Evolutionary conservation across 345 rosid genomes (phyloP).

Genomic region (Erucastrum elatum): DNA sequence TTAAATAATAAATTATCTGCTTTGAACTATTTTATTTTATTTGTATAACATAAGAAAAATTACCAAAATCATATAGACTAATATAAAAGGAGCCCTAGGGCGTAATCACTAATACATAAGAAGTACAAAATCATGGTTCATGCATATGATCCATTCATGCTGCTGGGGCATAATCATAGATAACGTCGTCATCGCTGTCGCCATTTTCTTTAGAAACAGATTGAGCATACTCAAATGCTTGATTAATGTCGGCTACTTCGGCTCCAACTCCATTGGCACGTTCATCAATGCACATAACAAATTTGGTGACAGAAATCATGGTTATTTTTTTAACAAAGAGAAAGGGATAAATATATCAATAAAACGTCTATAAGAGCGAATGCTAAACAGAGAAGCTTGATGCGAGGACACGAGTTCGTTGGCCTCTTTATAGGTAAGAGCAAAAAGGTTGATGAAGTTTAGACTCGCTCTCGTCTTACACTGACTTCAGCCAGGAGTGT

Average conservation of each 20-base stretch:
- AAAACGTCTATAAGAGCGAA: background rate
- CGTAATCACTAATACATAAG: background rate
- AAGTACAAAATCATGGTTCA: background rate
- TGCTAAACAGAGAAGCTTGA: background rate
- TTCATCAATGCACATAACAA: background rate
- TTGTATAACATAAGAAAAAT: background rate
- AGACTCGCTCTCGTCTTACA: background rate
- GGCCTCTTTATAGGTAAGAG: background rate
- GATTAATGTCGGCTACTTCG: background rate
- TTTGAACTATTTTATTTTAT: background rate
- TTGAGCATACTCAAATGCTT: background rate
- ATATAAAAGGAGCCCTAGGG: background rate
- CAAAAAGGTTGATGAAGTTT: background rate
- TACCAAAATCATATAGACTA: background rate
- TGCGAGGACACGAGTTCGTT: background rate
- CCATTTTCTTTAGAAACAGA: background rate
- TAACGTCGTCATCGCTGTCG: background rate
- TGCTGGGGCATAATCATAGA: conserved; percentile 30
- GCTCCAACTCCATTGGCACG: background rate
- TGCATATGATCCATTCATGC: conserved; percentile 5
- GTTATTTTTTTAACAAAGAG: background rate
- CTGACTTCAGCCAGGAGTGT: conserved; percentile 21
- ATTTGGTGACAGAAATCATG: background rate
- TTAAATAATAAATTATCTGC: background rate
- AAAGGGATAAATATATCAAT: background rate